Evolutionary conservation across 257 asterid genomes (phyloP), one percentile per base, ranked within the genome.

Genomic region (Gentiana straminea): DNA sequence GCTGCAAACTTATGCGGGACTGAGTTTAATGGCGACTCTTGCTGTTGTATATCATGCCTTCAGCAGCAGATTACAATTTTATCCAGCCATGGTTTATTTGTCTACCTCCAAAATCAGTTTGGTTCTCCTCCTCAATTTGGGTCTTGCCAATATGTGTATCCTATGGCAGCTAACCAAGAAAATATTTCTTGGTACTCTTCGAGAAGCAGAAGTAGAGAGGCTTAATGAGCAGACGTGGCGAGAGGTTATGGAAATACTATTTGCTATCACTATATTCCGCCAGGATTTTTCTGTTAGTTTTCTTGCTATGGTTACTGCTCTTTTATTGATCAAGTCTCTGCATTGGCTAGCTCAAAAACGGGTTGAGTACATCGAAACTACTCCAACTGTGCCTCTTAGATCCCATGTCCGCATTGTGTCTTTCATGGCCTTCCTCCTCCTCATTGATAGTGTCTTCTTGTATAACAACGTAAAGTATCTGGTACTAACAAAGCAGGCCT

Each of bases 301-400:
- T 69, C 86, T 91, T 5, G 89, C 86, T 0, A 81, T 83, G 96
- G 94, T 91, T 46, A 84, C 96, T 47, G 77, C 94, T 12, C 84
- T 91, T 66, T 83, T 91, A 63, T 77, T 91, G 77, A 83, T 91
- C 68, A 91, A 91, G 75, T 85, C 95, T 57, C 75, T 91, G 90
- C 98, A 91, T 70, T 91, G 98, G 98, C 73, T 91, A 84, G 96
- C 94, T 61, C 98, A 91, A 63, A 91, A 91, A 83, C 79, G 98
- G 70, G 95, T 91, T 38, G 98, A 91, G 60, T 91, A 87, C 80
- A 91, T 91, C 57, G 96, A 91, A 66, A 91, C 96, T 4, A 91
- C 98, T 63, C 94, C 96, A 6, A 64, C 96, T 35, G 89, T 91
- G 55, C 74, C 96, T 35, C 67, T 64, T 73, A 66, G 79, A 59